Base-by-base conservation (phyloP, 352 stramenopile genomes). In the Globisporangium okanoganense region DNA sequence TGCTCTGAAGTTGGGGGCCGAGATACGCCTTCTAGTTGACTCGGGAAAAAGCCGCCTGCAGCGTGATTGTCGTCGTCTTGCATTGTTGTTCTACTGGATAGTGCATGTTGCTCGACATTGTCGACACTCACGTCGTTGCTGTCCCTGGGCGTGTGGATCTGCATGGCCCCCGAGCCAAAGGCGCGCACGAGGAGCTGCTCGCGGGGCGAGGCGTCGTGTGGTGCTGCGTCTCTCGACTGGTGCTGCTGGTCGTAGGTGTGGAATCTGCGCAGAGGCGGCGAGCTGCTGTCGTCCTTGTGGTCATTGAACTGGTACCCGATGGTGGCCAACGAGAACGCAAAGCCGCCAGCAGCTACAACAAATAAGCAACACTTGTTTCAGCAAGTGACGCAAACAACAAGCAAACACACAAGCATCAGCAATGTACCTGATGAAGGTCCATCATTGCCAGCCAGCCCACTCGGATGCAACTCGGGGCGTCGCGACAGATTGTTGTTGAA, bases 151-250 rank as follows among this genome's bases (percentile, higher is more conserved):
- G 49, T 53, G 45, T 77, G 65, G 16, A 91, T 55, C 56, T 80
- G 84, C 56, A 91, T 80, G 1, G 75, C 69, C 33, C 68, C 68
- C 4, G 81, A 79, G 9, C 82, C 76, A 55, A 91, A 91, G 6
- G 82, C 82, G 4, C 82, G 82, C n/a, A 91, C 71, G 33, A 91
- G 73, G 53, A 77, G 86, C 38, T 87, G 79, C 64, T 91, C 82
- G 0, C 82, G 74, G 14, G 82, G 82, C 35, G 79, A 87, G 24
- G 71, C 84, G n/a, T 88, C 74, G 20, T 62, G 68, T 2, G 65
- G 47, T 14, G 25, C 24, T 14, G 25, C 47, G 9, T 29, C 3
- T 24, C 43, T 49, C 24, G 24, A 16, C 14, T 50, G 25, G 18
- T n/a, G 27, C 2, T 27, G 49, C 7, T 40, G 29, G 31, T 27